Percentiles rank a stretch among this genome's conserved stretches.
Conservation (phyloP, 2,329 filamentous ascomycete genomes). For the Aureobasidium lini region DNA sequence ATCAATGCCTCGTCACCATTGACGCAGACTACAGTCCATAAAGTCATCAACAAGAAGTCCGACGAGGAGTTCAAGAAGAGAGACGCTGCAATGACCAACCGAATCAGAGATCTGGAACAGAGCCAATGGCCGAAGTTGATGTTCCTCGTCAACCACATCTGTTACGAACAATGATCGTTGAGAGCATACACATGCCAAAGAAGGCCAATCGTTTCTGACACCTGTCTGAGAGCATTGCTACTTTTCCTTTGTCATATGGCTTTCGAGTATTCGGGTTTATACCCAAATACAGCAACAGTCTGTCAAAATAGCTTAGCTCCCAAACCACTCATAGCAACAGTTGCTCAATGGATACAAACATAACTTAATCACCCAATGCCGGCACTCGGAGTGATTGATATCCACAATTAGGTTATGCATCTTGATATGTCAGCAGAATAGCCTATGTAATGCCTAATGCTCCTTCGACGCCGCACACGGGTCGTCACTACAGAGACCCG, state of each 20-base stretch:
- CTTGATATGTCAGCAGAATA: too few relatives aligned
- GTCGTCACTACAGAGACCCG: too few relatives aligned
- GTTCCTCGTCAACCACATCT: neutral
- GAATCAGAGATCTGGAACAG: neutral
- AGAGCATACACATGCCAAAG: neutral
- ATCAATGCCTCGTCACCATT: neutral
- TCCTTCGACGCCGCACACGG: too few relatives aligned
- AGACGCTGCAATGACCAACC: neutral
- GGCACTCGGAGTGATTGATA: too few relatives aligned
- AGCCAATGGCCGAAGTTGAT: slow-evolving; percentile 8
- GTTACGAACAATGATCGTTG: neutral
- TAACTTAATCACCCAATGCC: too few relatives aligned
- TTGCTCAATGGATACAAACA: neutral
- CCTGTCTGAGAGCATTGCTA: neutral
- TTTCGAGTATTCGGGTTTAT: too few relatives aligned
- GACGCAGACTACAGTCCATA: neutral
- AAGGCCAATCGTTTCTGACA: neutral
- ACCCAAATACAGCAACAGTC: too few relatives aligned
- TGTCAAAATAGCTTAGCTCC: too few relatives aligned
- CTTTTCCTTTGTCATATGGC: too few relatives aligned
- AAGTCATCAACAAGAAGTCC: neutral
- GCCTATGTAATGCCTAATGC: too few relatives aligned
- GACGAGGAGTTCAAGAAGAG: neutral
- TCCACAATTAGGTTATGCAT: too few relatives aligned
- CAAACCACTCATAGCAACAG: neutral